Conservation (phyloP, 1,139 yeast species). For the Entelexis sorbosivorans region DNA sequence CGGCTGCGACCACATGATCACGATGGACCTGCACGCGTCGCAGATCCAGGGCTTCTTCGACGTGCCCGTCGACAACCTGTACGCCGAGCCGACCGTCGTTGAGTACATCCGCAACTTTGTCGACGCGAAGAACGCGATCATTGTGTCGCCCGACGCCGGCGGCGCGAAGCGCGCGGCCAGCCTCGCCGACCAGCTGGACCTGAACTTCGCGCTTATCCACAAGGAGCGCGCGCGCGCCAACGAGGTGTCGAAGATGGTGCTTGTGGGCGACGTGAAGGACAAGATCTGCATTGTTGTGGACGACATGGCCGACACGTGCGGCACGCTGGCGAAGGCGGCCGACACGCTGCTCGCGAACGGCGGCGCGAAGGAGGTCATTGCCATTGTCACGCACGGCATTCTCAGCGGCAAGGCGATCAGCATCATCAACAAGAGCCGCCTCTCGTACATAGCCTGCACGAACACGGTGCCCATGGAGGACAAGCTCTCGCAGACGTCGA, state of each 20-base stretch:
- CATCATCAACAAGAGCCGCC: conserved; percentile 63
- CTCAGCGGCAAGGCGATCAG: conserved; percentile 77
- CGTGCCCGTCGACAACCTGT: conserved; percentile 89
- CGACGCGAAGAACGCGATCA: conserved; percentile 48
- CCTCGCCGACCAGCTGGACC: conserved; percentile 79
- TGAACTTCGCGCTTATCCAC: conserved; percentile 89
- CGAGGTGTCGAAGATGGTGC: conserved; percentile 86
- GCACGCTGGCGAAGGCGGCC: conserved; percentile 91
- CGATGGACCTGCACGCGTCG: conserved; percentile 98
- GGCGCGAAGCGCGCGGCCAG: conserved; percentile 98
- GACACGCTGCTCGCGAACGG: conserved; percentile 70
- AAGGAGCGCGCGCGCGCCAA: conserved; percentile 92
- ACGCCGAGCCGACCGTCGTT: conserved; percentile 89
- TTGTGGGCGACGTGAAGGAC: conserved; percentile 85
- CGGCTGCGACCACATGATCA: conserved; percentile 92
- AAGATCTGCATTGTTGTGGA: conserved; percentile 84
- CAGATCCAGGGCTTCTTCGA: conserved; percentile 98
- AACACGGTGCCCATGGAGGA: conserved; percentile 87
- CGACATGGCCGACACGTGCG: conserved; percentile 99
- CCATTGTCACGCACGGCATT: conserved; percentile 92
- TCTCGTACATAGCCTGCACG: conserved; percentile 77
- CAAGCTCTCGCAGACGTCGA: conserved; percentile 55
- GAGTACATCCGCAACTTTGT: conserved; percentile 69
- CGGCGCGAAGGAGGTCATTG: conserved; percentile 67
- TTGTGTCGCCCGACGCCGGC: conserved; percentile 96